Base-by-base conservation (phyloP, 176 grass and related monocot genomes). In the Elaeis guineensis region DNA sequence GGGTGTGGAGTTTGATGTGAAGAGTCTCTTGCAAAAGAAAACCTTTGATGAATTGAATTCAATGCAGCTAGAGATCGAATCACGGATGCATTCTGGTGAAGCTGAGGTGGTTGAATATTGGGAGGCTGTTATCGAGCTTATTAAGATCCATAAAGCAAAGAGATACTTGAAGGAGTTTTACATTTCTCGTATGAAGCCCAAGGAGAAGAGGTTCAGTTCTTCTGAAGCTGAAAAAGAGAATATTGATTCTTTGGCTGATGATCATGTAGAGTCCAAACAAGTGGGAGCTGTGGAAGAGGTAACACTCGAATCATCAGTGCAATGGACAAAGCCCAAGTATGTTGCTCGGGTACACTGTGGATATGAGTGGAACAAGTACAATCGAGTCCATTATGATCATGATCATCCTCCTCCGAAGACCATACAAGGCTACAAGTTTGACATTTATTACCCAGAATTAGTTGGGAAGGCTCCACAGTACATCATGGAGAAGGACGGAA, bases 281-380 rank as follows among this genome's bases (percentile, higher is more conserved):
- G 11, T 11, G 35, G 35, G 35, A 44, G 35, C 11, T 2, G 1
- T 14, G 35, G 35, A 44, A 14, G 35, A 44, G 35, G 35, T 44
- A 14, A 44, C 2, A 3, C 35, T 14, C 9, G 2, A 44, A 60
- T 1, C 75, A 3, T 23, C 19, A 4, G 0, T 1, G 1, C 69
- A 50, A 17, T 54, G 3, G 29, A 56, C 48, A 50, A 84, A 75
- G 50, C 81, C 76, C 20, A 75, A 25, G 64, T 84, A 79, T 64
- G 58, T 70, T 7, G 66, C 66, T 28, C 81, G 75, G 5, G 70
- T 55, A 25, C 59, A 66, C 30, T 73, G 57, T 0, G 64, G 80
- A 26, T 69, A 49, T 59, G 69, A 74, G 65, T 79, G 76, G 81
- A 84, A 52, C 62, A 75, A 71, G 67, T 84, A 84, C 72, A 75